A percentile compares a stretch with the other conserved stretches of the same genome.
phyloP scores from a whole-genome alignment of 768 basidiomycete genomes.

The Fomitopsis pulvina region DNA sequence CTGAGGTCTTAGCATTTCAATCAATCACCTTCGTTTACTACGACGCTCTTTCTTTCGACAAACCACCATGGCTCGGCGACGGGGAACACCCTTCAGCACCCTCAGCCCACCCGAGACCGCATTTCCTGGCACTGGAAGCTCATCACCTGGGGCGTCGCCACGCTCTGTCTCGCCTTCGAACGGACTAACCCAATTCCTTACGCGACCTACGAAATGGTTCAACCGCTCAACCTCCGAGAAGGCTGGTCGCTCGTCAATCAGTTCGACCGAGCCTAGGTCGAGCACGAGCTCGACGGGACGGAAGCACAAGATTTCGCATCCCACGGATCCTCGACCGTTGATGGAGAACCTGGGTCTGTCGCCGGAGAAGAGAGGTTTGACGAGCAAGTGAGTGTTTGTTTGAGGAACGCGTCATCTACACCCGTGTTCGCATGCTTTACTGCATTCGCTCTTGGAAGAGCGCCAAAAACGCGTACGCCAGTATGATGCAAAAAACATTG shows the following conservation, averaged over 20 bases:
- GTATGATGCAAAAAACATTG: no score
- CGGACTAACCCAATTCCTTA: constrained; percentile 57
- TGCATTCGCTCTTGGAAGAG: no score
- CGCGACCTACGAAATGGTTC: constrained; percentile 72
- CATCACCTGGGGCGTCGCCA: constrained; percentile 27
- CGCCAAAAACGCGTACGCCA: no score
- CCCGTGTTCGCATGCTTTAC: no score
- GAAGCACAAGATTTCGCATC: constrained; percentile 79
- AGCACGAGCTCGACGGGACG: constrained; percentile 40
- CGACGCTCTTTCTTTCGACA: constrained; percentile 5
- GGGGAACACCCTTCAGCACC: constrained; percentile 28
- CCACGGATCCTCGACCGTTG: constrained; percentile 77
- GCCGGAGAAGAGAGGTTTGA: constrained; percentile 30
- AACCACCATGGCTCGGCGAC: constrained; percentile 44
- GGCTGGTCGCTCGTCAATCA: constrained; percentile 28
- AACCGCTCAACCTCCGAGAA: constrained; percentile 47
- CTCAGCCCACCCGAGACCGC: constrained; percentile 19
- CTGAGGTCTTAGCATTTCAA: neutral
- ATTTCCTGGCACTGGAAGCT: constrained; percentile 4
- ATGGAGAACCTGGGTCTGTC: constrained; percentile 39
- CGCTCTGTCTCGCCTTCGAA: constrained; percentile 63
- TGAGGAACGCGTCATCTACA: no score
- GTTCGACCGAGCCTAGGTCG: constrained; percentile 38
- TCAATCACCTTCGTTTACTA: constrained; percentile 2
- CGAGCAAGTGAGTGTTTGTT: constrained; percentile 44